phyloP scores from a whole-genome alignment of 2,329 filamentous ascomycete species.

The Achaetomium macrosporum region DNA sequence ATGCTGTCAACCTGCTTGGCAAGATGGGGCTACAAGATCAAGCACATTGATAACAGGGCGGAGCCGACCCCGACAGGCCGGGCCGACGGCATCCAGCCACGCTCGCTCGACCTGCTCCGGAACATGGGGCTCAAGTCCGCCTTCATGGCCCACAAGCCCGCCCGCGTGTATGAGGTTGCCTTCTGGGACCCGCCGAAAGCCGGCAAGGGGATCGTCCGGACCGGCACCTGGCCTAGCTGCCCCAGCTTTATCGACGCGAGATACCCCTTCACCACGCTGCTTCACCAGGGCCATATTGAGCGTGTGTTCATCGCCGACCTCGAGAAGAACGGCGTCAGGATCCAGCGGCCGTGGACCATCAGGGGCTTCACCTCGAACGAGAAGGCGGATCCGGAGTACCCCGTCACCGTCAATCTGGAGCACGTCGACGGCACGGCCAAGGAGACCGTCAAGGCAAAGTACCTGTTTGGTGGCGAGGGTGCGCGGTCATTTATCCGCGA shows the following conservation, averaged over 20 bases:
- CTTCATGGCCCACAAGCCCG: conserved; percentile 82
- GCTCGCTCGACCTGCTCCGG: conserved; percentile 76
- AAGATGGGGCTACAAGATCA: conserved; percentile 91
- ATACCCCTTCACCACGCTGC: conserved; percentile 63
- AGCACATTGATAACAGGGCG: conserved; percentile 86
- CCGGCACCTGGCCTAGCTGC: conserved; percentile 78
- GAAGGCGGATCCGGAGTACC: conserved; percentile 57
- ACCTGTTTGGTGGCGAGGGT: conserved; percentile 67
- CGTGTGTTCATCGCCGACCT: conserved; percentile 63
- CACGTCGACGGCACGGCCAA: conserved; percentile 65
- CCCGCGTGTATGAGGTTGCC: conserved; percentile 73
- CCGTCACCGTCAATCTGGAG: conserved; percentile 71
- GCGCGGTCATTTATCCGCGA: conserved; percentile 61
- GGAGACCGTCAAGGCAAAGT: conserved; percentile 64
- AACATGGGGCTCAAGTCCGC: conserved; percentile 86
- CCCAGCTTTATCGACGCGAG: conserved; percentile 73
- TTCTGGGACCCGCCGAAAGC: conserved; percentile 62
- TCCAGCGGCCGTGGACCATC: conserved; percentile 63
- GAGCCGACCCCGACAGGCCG: conserved; percentile 81
- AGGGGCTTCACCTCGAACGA: conserved; percentile 55
- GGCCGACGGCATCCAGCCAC: conserved; percentile 86
- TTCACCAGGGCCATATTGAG: conserved; percentile 69
- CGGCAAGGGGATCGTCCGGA: conserved; percentile 55
- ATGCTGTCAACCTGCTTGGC: conserved; percentile 83
- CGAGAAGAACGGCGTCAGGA: conserved; percentile 51